Evolutionary conservation across 345 rosid genomes (phyloP).

Genomic region (Gossypium herbaceum): DNA sequence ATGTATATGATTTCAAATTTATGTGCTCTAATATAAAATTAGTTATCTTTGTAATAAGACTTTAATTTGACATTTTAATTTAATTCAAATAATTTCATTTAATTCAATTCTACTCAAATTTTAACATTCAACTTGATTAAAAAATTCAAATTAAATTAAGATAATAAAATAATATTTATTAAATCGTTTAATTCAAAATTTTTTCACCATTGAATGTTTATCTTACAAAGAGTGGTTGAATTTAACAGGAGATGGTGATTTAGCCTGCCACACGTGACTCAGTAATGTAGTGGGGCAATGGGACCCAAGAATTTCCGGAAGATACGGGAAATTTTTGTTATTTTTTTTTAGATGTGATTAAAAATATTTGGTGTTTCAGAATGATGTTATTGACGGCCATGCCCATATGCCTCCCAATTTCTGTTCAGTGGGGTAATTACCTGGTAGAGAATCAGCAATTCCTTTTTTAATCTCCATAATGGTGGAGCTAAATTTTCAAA

Average conservation of each 20-base stretch:
- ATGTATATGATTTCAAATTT: no score
- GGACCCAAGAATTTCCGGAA: slow-evolving; percentile 9
- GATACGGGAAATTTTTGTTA: slow-evolving; percentile 1
- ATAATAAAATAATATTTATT: no score
- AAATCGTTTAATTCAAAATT: fast-evolving
- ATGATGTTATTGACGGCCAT: background rate
- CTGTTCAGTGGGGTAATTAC: slow-evolving; percentile 12
- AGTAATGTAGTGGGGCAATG: background rate
- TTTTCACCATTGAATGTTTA: no score
- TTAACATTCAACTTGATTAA: fast-evolving
- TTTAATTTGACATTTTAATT: no score
- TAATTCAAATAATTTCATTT: fast-evolving
- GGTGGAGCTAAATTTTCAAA: background rate
- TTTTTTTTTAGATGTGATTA: no score
- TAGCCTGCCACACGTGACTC: background rate
- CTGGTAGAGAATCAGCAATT: slow-evolving; percentile 1
- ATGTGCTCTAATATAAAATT: no score
- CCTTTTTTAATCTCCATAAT: background rate
- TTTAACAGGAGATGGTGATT: background rate
- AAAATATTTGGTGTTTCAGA: no score
- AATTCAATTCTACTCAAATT: no score
- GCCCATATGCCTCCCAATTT: slow-evolving; percentile 3
- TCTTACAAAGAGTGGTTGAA: background rate
- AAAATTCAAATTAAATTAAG: no score
- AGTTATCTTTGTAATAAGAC: no score